Conservation (phyloP, 2,329 filamentous ascomycete species). For the Exophiala xenobiotica region DNA sequence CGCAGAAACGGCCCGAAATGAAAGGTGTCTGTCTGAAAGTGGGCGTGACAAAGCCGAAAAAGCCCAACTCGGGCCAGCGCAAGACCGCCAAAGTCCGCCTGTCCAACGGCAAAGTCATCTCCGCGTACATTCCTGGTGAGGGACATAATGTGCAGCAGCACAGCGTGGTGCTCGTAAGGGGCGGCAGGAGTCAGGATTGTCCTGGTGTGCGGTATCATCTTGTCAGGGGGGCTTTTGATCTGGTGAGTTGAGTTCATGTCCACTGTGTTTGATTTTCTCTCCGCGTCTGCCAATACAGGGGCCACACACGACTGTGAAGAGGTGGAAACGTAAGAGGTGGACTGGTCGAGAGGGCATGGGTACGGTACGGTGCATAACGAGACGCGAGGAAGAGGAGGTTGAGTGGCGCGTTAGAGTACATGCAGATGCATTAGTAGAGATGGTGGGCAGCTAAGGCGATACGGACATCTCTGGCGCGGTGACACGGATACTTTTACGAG, state of each 20-base stretch:
- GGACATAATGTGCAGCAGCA: constrained; percentile 99
- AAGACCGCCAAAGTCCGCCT: constrained; percentile 92
- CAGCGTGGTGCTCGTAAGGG: constrained; percentile 92
- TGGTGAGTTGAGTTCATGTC: constrained; percentile 62
- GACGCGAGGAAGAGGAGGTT: too few species aligned
- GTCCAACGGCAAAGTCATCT: constrained; percentile 81
- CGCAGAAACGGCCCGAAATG: constrained; percentile 69
- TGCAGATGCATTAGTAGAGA: too few species aligned
- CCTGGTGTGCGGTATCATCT: constrained; percentile 96
- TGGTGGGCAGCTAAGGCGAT: too few species aligned
- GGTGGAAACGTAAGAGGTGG: too few species aligned
- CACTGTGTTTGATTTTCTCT: too few species aligned
- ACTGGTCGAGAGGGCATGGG: too few species aligned
- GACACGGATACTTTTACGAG: too few species aligned
- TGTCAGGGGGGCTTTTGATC: constrained; percentile 84
- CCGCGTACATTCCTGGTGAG: constrained; percentile 94
- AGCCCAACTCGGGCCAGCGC: constrained; percentile 94
- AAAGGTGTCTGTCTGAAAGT: constrained; percentile 97
- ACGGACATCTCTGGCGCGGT: too few species aligned
- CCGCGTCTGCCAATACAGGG: too few species aligned
- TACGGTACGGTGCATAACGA: too few species aligned
- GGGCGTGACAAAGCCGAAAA: constrained; percentile 92
- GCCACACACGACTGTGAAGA: too few species aligned
- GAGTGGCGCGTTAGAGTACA: too few species aligned
- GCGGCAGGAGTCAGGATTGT: constrained; percentile 92